Evolutionary conservation across 2,329 filamentous ascomycete species (phyloP), one percentile per base, ranked within the genome.

Genomic region (Zymoseptoria brevis): DNA sequence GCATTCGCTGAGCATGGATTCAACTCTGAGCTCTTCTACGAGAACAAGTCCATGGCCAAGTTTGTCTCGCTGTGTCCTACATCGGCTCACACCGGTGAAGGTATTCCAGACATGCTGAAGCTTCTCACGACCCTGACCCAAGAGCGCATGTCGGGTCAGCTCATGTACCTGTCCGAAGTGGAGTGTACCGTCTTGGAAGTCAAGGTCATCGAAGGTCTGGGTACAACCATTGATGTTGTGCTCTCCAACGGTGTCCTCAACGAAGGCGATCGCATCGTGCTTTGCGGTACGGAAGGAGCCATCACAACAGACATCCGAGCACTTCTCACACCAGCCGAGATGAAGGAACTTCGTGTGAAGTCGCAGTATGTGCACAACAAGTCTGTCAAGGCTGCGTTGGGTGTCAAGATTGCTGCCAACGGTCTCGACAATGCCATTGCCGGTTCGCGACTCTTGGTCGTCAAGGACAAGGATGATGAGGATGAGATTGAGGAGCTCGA

Each of bases 291-390:
- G n/a, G 94, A 97, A 72, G 94, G 95, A 26, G 87, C 91, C 56
- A 99, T 99, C 72, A 85, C 87, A 61, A 99, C 94, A 6, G 96
- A 96, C 67, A 94, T 99, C 69, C 86, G 94, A 77, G 95, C 94
- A 13, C 82, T 99, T 24, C 81, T 99, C 56, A 99, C 94, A 3
- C 94, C 94, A 1, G 92, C 91, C 9, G 89, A 91, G 61, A 85
- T 99, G 73, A 94, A 90, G 73, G 94, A 99, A 75, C 77, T 99
- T 65, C 91, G 95, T 74, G 84, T 99, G 69, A 97, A 97, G 78
- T 96, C 92, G 2, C 83, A 87, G 63, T 99, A 99, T 71, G 93
- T 99, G 29, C 95, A 99, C 80, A 96, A 99, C 80, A 97, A 99
- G 80, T 91, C 96, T 75, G 92, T 96, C 78, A 99, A 96, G 81